phyloP scores from a whole-genome alignment of 441 rosid genomes.

The Metrosideros polymorpha region DNA sequence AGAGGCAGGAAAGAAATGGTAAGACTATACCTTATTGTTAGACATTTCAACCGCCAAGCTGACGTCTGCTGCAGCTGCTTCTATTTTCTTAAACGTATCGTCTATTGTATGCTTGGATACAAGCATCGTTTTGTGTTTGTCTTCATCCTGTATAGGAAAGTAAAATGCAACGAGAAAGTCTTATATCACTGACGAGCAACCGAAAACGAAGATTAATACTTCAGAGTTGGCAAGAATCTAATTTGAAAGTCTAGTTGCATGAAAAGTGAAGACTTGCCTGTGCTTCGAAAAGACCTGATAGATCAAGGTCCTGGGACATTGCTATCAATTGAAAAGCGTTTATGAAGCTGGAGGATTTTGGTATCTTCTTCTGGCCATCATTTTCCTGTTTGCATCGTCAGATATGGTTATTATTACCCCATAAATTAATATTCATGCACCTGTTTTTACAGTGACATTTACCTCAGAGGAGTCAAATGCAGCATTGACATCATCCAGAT shows the following conservation, averaged over 20 bases:
- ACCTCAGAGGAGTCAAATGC: slow-evolving; percentile 61
- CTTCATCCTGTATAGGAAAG: slow-evolving; percentile 40
- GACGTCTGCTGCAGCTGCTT: slow-evolving; percentile 69
- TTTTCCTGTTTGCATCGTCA: slow-evolving; percentile 41
- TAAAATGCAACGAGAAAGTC: not conserved
- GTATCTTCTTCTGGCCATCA: slow-evolving; percentile 26
- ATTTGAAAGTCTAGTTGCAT: not conserved
- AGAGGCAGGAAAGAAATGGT: not conserved
- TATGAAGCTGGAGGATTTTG: slow-evolving; percentile 56
- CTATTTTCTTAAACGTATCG: slow-evolving; percentile 76
- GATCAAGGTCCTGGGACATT: slow-evolving; percentile 84
- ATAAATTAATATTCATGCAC: not conserved
- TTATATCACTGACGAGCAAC: not conserved
- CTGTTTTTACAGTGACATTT: slow-evolving; percentile 3
- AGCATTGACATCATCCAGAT: slow-evolving; percentile 43
- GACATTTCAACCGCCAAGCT: slow-evolving; percentile 57
- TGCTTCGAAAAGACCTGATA: slow-evolving; percentile 86
- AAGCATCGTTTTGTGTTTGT: slow-evolving; percentile 49
- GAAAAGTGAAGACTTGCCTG: slow-evolving; percentile 25
- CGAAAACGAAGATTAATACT: not conserved
- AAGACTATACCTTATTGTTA: slow-evolving; percentile 49
- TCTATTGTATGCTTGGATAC: slow-evolving; percentile 63
- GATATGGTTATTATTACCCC: not conserved
- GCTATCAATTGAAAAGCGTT: slow-evolving; percentile 92
- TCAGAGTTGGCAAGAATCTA: not conserved